Conservation (phyloP, 176 grass and related monocot genomes). For the Bolboschoenus planiculmis region DNA sequence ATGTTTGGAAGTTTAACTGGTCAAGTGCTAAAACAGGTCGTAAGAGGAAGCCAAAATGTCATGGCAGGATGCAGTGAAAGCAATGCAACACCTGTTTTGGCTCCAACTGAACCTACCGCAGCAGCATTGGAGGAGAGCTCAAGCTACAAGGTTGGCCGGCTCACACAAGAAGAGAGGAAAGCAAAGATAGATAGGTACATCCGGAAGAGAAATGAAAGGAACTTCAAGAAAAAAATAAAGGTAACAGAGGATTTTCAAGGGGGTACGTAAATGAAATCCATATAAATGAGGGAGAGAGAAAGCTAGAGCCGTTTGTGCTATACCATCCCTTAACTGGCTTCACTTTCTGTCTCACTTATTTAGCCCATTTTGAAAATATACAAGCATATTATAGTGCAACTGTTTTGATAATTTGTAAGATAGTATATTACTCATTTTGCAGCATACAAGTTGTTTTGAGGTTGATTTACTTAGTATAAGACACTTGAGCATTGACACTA, state of each 20-base stretch:
- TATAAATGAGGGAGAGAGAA: not conserved
- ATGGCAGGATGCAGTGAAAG: conserved; percentile 40
- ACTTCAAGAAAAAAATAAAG: conserved; percentile 99
- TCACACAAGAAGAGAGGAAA: conserved; percentile 85
- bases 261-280: not conserved
- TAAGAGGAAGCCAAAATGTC: conserved; percentile 47
- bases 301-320: not conserved
- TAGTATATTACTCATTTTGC: conserved; percentile 7
- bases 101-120: conserved; percentile 27
- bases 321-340: not conserved
- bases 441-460: not conserved
- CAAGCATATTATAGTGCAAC: not conserved
- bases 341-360: not conserved
- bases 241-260: conserved; percentile 28
- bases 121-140: conserved; percentile 54
- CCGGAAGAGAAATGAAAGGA: conserved; percentile 84
- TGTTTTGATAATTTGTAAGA: not conserved
- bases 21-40: conserved; percentile 31
- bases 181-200: conserved; percentile 92
- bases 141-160: conserved; percentile 60
- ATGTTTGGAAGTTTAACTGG: conserved; percentile 11
- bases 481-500: not conserved
- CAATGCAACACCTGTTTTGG: conserved; percentile 21
- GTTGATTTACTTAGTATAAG: not conserved
- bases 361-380: not conserved